Evolutionary conservation across 129 eudicot genomes (phyloP).

Genomic region (Centella asiatica): DNA sequence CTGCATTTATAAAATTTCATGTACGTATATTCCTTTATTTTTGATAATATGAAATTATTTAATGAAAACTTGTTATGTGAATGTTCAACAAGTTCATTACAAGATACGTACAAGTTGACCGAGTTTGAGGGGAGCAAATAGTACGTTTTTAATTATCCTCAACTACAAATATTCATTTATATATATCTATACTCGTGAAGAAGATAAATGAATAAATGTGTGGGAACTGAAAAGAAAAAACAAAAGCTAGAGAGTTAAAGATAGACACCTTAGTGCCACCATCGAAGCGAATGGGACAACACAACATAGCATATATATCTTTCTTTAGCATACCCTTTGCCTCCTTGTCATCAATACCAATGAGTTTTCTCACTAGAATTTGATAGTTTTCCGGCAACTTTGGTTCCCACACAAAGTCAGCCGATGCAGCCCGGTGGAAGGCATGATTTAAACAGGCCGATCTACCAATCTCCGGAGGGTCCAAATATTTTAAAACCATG

Average conservation of each 20-base stretch:
- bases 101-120: no score
- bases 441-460: constrained; percentile 30
- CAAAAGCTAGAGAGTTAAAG: background rate
- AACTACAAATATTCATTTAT: no score
- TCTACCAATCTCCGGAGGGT: constrained; percentile 58
- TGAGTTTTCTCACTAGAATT: constrained; percentile 39
- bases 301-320: constrained; percentile 47
- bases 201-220: background rate
- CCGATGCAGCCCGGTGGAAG: constrained; percentile 52
- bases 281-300: constrained; percentile 42
- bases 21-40: no score
- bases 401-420: constrained; percentile 62
- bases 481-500: constrained; percentile 30
- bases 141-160: no score
- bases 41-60: no score
- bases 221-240: background rate
- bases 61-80: no score
- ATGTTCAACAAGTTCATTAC: no score
- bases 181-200: no score
- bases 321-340: constrained; percentile 27
- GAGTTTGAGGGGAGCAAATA: no score
- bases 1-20: no score
- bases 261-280: constrained; percentile 53
- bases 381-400: constrained; percentile 57
- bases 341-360: constrained; percentile 2